Evolutionary conservation across 495 filamentous ascomycete species (phyloP), one percentile per base, ranked within the genome.

Genomic region (Penicillium simplicissimum): DNA sequence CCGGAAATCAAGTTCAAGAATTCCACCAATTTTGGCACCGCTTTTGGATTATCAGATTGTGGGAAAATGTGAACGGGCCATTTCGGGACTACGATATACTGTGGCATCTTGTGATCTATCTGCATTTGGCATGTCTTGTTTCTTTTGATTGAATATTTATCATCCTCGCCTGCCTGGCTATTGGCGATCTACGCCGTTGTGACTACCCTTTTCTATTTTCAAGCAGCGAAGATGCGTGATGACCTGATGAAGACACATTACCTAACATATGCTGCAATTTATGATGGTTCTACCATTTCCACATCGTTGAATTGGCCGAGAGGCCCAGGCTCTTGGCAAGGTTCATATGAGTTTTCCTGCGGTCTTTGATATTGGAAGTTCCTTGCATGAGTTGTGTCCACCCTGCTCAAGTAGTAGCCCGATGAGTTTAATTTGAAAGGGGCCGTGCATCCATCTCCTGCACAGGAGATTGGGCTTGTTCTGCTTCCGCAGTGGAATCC

Each of bases 21-120:
- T 15, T 80, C 80, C n/a, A 84, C 74, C 51, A 89, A 89, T 69
- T 89, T 89, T 75, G 86, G 86, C 40, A 79, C 76, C 25, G 79
- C 76, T 8, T 81, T 80, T 73, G 79, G 79, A 64, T 48, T 66
- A 49, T 67, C 71, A 17, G 65, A 62, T 45, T 60, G 48, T 31
- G 61, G 69, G 48, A 52, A 64, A 55, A 47, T 67, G 43, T 67
- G 55, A 62, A 25, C 35, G 45, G 58, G 47, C 38, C 19, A 21
- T 36, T 21, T 43, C 58, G 61, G 61, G 15, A 21, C 7, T 45
- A 38, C 37, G 56, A 58, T 61, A 53, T 59, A 42, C 10, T 14
- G 42, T 62, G 62, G 23, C 35, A 55, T 60, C n/a, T 60, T 53
- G 60, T 62, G 64, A 53, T 62, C 55, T 59, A 7, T 61, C 55